These are phyloP conservation scores for Boletus speciosus DNA, from an alignment of 768 basidiomycete species.

Conservation along the genomic window DNA sequence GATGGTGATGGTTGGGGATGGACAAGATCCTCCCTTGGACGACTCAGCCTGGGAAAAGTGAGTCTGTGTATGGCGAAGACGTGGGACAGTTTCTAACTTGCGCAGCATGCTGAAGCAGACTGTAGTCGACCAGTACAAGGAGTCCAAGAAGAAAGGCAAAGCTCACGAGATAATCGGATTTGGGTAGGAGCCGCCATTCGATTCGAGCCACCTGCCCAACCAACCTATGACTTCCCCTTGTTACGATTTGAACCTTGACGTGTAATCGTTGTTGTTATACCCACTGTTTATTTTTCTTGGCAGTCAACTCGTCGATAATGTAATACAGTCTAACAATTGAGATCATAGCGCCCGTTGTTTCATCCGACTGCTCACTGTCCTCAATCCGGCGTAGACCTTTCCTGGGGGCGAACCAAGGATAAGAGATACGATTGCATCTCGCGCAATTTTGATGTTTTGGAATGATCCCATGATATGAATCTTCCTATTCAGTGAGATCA, in stretches of 20 bases:
- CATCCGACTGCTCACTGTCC: conserved; percentile 90
- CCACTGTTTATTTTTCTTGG: conserved; percentile 1
- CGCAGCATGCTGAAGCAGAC: conserved; percentile 49
- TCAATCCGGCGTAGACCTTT: conserved; percentile 85
- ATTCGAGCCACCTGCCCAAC: not conserved
- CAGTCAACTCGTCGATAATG: conserved; percentile 9
- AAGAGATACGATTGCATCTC: conserved; percentile 92
- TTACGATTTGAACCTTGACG: not conserved
- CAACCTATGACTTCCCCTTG: not conserved
- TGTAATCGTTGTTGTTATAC: not conserved
- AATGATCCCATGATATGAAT: conserved; percentile 99
- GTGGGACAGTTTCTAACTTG: not conserved
- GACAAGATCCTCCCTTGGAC: conserved; percentile 57
- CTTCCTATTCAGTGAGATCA: conserved; percentile 54
- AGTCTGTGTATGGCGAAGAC: conserved; percentile 20
- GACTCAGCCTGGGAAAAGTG: conserved; percentile 56
- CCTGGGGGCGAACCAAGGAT: conserved; percentile 96
- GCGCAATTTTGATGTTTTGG: conserved; percentile 96
- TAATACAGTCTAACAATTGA: conserved; percentile 3
- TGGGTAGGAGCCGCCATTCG: conserved; percentile 4
- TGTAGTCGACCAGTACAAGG: conserved; percentile 48
- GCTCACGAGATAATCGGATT: conserved; percentile 11
- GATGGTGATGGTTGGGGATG: conserved; percentile 68
- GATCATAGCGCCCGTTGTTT: conserved; percentile 80
- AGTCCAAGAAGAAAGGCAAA: conserved; percentile 31